Evolutionary conservation across 2,329 filamentous ascomycete genomes (phyloP).

Genomic region (Chaetomium sp.): DNA sequence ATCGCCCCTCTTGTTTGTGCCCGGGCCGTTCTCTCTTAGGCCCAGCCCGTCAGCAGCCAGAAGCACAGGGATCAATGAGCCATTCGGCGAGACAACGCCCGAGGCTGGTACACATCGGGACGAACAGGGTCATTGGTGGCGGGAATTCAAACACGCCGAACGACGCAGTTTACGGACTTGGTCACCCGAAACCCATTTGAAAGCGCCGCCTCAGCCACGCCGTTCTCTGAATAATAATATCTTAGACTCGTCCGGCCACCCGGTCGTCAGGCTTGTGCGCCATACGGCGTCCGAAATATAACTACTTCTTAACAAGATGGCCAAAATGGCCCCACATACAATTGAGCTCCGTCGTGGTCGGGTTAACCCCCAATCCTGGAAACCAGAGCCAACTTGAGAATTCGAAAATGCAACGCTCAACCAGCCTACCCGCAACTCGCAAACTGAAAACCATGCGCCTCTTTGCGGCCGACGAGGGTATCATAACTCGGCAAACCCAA

Average conservation of each 20-base stretch:
- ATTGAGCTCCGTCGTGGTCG: too few species aligned
- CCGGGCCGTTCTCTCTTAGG: background rate
- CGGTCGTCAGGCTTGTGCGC: too few species aligned
- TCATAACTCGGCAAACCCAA: background rate
- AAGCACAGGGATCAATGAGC: constrained; percentile 1
- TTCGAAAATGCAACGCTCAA: too few species aligned
- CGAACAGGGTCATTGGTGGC: background rate
- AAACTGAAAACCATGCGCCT: background rate
- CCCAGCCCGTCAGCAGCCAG: background rate
- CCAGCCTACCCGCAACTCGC: background rate
- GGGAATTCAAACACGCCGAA: background rate
- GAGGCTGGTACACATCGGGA: background rate
- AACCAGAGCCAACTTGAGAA: too few species aligned
- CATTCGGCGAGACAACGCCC: background rate
- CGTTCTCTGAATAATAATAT: too few species aligned
- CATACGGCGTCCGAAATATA: too few species aligned
- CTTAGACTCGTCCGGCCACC: too few species aligned
- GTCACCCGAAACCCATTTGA: background rate
- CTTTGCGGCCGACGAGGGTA: background rate
- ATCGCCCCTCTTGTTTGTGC: background rate
- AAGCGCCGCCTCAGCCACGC: too few species aligned
- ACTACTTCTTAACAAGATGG: too few species aligned
- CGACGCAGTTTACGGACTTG: background rate
- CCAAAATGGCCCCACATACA: too few species aligned
- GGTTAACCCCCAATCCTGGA: too few species aligned